Evolutionary conservation across 2,329 filamentous ascomycete species (phyloP), one percentile per base, ranked within the genome.

Genomic region (Fusarium sp.): DNA sequence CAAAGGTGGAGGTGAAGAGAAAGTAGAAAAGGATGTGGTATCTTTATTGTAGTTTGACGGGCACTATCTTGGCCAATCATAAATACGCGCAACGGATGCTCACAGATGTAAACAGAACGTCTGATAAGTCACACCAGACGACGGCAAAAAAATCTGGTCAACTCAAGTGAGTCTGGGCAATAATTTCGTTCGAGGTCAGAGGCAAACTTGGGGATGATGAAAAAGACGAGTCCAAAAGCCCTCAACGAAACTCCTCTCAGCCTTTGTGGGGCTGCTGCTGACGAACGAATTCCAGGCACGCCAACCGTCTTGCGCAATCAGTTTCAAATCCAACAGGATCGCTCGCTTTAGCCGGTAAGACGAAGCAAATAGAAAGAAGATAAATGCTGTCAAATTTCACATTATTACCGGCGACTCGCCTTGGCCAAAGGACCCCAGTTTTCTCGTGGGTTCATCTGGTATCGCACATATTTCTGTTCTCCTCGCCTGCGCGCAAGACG

Each of bases 351-450:
- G 36, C 46, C 46, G n/a, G 47, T 33, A 36, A 60, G 24, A 45
- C 44, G 15, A 38, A 56, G 22, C 22, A 46, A 46, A 15, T 15
- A 34, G 19, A 36, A 21, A 38, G 14, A 40, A 6, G 14, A 40
- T 13, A 22, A 39, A 42, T 56, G 21, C 19, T 40, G 26, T 21
- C 31, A 38, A 40, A 31, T 55, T 65, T 22, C 52, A 54, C 49
- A 26, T 40, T 46, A 68, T 65, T 47, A 70, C 84, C 79, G 78
- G n/a, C 82, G 83, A 69, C 79, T 84, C 26, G 87, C 87, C 69
- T 83, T 83, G 53, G 81, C 84, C 88, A 97, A 89, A 2, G 96
- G 96, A 0, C 96, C 96, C 96, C 96, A 99, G 78, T 98, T 96
- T 75, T 94, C 91, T 62, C 91, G 85, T 45, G 96, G 96, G 77